Base-by-base conservation (phyloP, 768 basidiomycete genomes). In the Kwoniella dendrophila region DNA sequence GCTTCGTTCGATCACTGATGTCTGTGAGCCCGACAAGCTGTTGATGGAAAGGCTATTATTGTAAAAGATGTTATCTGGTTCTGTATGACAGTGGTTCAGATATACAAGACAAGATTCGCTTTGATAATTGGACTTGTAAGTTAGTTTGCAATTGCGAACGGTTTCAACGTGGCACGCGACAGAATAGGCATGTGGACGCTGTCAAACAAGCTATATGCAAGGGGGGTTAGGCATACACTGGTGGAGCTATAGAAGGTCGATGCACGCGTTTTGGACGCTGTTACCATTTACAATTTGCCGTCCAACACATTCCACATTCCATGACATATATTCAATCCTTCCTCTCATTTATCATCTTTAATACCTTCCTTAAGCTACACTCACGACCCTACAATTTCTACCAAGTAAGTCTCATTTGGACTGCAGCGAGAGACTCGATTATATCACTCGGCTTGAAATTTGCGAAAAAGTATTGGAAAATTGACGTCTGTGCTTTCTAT, bases 161-260 rank as follows among this genome's bases (percentile, higher is more conserved):
- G 22, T 12, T n/a, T n/a, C 55, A 58, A 50, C 53, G 60, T 62
- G 60, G 60, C 60, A 62, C 60, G 53, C 60, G 60, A 56, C 60
- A 47, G 6, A 33, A 40, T 53, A 62, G 60, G 60, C 60, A n/a
- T 36, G 24, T 24, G 27, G n/a, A n/a, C n/a, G n/a, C n/a, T n/a
- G n/a, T n/a, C n/a, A n/a, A 40, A n/a, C 4, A 2, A n/a, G 27
- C 12, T 6, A 18, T 27, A 4, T 32, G 14, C 24, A 34, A 2
- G 26, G 41, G 11, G 1, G 27, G 43, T n/a, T 58, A 58, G 56
- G 56, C 59, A 44, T 30, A 26, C 24, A 3, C 10, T 32, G 22
- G 59, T 61, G 59, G 59, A 61, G 51, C 43, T 61, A 38, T 14
- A 22, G 14, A 8, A 16, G 29, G 43, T 24, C 43, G n/a, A 24